Base-by-base conservation (phyloP, 1,139 yeast species). In the Nematodospora anomalae region DNA sequence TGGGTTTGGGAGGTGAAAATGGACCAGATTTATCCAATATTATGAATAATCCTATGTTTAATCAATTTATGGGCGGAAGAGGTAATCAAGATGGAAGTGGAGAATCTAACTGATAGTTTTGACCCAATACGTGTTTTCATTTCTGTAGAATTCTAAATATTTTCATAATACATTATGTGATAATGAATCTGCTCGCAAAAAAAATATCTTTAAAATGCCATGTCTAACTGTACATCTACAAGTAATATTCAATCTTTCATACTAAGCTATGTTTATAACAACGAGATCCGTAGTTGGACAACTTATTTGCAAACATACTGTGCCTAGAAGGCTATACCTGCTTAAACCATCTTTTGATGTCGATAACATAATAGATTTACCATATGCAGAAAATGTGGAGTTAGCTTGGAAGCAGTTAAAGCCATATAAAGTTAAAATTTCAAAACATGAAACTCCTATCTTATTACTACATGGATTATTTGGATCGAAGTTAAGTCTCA, bases 11-110 rank as follows among this genome's bases (percentile, higher is more conserved):
- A 26, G 78, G 76, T 22, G 77, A 69, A 35, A 67, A 64, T 38
- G 74, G 71, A 15, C 60, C 92, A 35, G 80, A 75, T 52, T 60
- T 88, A 60, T 69, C 77, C 27, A 84, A 80, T 37, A 54, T 88
- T 53, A 79, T 87, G 88, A 83, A 78, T 62, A 84, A 88, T 60
- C 95, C 96, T 35, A 79, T 80, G 67, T 62, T 87, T 33, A 72
- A 62, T 44, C 77, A 76, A 52, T 64, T 75, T 49, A 63, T 73
- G 70, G 80, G 81, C 33, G 74, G 74, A 36, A 42, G 38, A 26
- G 49, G 39, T 9, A 23, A 23, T 23, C 24, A 31, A 24, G 29
- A 28, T 25, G 33, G 33, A 11, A 20, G 15, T 28, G 32, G 21
- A 16, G 20, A 26, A 18, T 18, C 21, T 18, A 18, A 18, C 8